Conservation (phyloP, 139 green algal species). For the Trebouxia sp. region DNA sequence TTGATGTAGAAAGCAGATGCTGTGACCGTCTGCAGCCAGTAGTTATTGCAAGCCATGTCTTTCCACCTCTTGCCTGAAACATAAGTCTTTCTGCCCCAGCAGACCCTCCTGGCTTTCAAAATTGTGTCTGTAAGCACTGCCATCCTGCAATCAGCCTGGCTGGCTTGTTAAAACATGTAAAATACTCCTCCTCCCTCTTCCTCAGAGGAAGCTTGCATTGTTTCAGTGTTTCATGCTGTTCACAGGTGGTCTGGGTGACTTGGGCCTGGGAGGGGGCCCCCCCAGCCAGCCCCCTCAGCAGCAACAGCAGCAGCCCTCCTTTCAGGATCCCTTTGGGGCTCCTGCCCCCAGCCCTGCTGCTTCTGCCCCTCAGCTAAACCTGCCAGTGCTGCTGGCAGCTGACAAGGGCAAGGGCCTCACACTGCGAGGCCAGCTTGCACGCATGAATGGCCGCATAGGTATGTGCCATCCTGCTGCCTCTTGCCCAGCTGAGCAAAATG, state of each 20-base stretch:
- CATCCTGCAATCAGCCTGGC: no score
- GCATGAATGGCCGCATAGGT: constrained; percentile 42
- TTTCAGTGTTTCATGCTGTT: constrained; percentile 1
- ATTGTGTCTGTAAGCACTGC: no score
- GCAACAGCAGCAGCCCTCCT: constrained; percentile 32
- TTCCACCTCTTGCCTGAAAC: no score
- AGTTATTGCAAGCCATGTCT: no score
- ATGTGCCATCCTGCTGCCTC: background rate
- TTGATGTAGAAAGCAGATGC: no score
- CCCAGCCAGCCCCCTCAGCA: constrained; percentile 21
- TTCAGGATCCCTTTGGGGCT: constrained; percentile 4
- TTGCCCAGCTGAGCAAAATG: background rate
- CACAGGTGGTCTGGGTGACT: constrained; percentile 48
- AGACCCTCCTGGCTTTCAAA: no score
- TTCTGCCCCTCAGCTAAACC: background rate
- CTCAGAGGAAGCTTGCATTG: background rate
- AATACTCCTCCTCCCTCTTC: background rate
- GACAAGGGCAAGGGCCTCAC: constrained; percentile 80
- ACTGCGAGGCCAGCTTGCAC: constrained; percentile 62
- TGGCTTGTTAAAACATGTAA: no score
- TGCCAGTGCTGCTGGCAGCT: constrained; percentile 71
- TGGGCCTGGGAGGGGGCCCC: constrained; percentile 42
- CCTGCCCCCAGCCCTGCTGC: constrained; percentile 31
- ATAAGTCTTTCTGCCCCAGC: no score
- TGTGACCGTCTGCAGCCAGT: no score